Evolutionary conservation across 306 rosid species (phyloP), one percentile per base, ranked within the genome.

Genomic region (Neltuma alba): DNA sequence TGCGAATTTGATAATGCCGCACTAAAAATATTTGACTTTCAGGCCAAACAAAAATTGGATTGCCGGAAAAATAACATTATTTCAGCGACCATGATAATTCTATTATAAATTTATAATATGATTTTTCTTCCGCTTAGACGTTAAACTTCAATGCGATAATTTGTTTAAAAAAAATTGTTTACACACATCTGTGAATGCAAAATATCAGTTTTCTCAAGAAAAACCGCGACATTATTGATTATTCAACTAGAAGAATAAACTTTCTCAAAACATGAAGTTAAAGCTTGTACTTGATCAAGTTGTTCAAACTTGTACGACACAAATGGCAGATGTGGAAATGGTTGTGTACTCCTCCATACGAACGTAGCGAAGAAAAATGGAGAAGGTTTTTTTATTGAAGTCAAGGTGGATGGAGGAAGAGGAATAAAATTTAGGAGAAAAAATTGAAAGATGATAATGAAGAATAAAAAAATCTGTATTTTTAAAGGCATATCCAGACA

Each of bases 401-500:
- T 27, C 33, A 9, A 16, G 63, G 2, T 23, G 58, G 14, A 20
- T 50, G 70, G 5, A 66, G 42, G 37, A 37, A 37, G 28, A 66
- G 47, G 71, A 36, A 55, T 23, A 13, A 1, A 61, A 42, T 30
- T 63, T 15, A 64, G n/a, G 42, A 18, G 68, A 47, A 23, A 0
- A 28, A 45, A 47, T 31, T 0, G 18, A 44, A 18, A 27, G 37
- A 18, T 60, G 5, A 54, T 9, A 25, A 33, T 12, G 66, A 36
- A 70, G 62, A 68, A 42, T 38, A 64, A 66, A 45, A 31, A 28
- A 33, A 15, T 31, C 9, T 67, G 42, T 45, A 71, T 58, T 83
- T 83, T 80, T 50, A 74, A 64, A 77, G 66, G 69, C 77, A 48
- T 63, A 58, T 74, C 82, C 81, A 76, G 83, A 77, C 81, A 77